phyloP scores from a whole-genome alignment of 495 filamentous ascomycete genomes.

The Achaetomiella virescens region DNA sequence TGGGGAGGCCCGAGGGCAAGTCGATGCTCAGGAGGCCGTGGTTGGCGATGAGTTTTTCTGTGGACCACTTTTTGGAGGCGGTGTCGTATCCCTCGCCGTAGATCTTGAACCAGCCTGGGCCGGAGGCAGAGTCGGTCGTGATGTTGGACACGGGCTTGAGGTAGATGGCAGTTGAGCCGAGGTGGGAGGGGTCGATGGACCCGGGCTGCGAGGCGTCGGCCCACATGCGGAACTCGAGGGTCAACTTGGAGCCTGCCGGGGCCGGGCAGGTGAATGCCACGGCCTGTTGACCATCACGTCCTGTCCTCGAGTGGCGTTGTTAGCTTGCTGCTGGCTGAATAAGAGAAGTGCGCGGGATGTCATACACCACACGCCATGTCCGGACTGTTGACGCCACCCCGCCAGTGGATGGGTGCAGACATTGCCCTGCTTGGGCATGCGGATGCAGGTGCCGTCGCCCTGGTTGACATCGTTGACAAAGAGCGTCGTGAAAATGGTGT shows the following conservation, averaged over 20 bases:
- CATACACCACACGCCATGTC: slow-evolving; percentile 77
- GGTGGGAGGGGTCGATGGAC: slow-evolving; percentile 55
- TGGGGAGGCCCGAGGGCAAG: slow-evolving; percentile 53
- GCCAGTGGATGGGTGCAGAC: slow-evolving; percentile 50
- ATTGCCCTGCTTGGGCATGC: slow-evolving; percentile 50
- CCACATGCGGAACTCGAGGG: slow-evolving; percentile 57
- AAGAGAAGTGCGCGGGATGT: no score
- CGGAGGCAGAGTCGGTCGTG: slow-evolving; percentile 36
- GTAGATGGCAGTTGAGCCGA: slow-evolving; percentile 68
- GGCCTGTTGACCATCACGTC: slow-evolving; percentile 48
- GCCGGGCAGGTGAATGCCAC: slow-evolving; percentile 55
- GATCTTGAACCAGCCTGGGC: slow-evolving; percentile 78
- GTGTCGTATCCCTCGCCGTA: slow-evolving; percentile 58
- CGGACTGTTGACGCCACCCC: slow-evolving; percentile 36
- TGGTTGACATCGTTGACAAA: slow-evolving; percentile 58
- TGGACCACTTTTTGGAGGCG: slow-evolving; percentile 53
- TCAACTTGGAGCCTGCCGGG: slow-evolving; percentile 48
- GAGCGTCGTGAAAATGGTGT: slow-evolving; percentile 63
- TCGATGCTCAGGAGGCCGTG: slow-evolving; percentile 55
- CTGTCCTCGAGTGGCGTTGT: no score
- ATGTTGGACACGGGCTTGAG: slow-evolving; percentile 55
- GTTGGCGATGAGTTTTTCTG: slow-evolving; percentile 57
- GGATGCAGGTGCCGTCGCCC: slow-evolving; percentile 63
- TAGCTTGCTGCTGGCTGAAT: no score
- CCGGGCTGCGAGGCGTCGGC: slow-evolving; percentile 51